Evolutionary conservation across 345 rosid species (phyloP).

Genomic region (Conringia planisiliqua): DNA sequence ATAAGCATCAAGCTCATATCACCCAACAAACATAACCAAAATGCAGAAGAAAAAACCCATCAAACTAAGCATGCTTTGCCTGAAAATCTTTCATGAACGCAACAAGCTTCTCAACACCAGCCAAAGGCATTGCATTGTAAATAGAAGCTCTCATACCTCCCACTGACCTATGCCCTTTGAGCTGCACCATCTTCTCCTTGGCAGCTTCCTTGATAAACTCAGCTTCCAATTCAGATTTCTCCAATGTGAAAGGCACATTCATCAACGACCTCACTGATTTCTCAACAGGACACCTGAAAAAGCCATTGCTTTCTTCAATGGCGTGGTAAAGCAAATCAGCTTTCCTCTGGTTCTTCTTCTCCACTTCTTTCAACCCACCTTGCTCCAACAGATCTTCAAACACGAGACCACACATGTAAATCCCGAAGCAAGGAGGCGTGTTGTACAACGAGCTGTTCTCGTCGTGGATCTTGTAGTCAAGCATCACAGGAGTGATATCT

Average conservation of each 20-base stretch:
- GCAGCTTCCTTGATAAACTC: conserved; percentile 94
- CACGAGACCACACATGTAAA: conserved; percentile 93
- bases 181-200: conserved; percentile 92
- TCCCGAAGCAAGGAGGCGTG: conserved; percentile 90
- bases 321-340: conserved; percentile 69
- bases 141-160: conserved; percentile 98
- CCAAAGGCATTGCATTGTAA: conserved; percentile 96
- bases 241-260: conserved; percentile 94
- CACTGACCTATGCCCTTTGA: conserved; percentile 95
- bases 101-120: conserved; percentile 89
- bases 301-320: conserved; percentile 80
- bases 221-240: conserved; percentile 74
- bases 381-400: conserved; percentile 82
- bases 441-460: conserved; percentile 82
- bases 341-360: conserved; percentile 81
- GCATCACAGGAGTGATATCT: conserved; percentile 74
- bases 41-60: not conserved
- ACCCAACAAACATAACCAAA: conserved; percentile 15
- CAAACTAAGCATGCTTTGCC: conserved; percentile 63
- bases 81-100: conserved; percentile 98
- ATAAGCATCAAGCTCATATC: conserved; percentile 20
- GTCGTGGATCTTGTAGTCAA: conserved; percentile 81
- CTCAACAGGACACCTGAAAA: conserved; percentile 81
- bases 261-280: conserved; percentile 93
- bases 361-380: conserved; percentile 84